Evolutionary conservation across 108 stramenopile genomes (phyloP).

Genomic region (Schizochytrium sp.): DNA sequence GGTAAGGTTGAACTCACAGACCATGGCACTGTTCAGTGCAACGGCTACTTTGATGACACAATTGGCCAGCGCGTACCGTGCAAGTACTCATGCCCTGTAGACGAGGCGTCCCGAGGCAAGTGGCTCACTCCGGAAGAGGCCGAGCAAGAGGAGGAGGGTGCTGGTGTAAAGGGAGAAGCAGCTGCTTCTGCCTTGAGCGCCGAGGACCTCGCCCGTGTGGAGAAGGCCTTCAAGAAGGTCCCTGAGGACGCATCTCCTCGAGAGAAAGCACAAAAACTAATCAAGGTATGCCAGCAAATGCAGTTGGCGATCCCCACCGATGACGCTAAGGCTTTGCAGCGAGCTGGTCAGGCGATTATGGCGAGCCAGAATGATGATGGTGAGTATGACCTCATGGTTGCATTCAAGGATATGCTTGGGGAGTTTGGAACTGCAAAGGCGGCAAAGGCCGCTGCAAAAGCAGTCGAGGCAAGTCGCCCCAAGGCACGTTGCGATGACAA

Average conservation of each 20-base stretch:
- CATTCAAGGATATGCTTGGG: conserved; percentile 4
- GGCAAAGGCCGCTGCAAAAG: conserved; percentile 21
- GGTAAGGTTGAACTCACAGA: conserved; percentile 50
- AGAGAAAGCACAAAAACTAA: conserved; percentile 19
- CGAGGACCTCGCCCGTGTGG: background rate
- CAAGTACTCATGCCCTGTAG: background rate
- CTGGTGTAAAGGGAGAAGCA: background rate
- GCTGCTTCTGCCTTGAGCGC: background rate
- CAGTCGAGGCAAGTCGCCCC: background rate
- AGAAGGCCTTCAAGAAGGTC: conserved; percentile 21
- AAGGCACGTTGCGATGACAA: conserved; percentile 17
- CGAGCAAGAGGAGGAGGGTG: background rate
- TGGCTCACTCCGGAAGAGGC: conserved; percentile 25
- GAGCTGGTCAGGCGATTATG: conserved; percentile 52
- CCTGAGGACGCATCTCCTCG: background rate
- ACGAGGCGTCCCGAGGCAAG: conserved; percentile 32
- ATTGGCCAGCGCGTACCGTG: background rate
- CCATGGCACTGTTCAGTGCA: background rate
- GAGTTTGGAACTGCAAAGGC: conserved; percentile 12
- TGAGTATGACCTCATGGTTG: background rate
- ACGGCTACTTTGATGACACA: conserved; percentile 48
- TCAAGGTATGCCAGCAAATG: conserved; percentile 57
- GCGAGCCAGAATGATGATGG: conserved; percentile 9
- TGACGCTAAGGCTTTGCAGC: conserved; percentile 13
- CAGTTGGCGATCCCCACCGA: background rate